Percentiles rank a stretch among this genome's conserved stretches.
These are phyloP conservation scores for Pseudozyma thailandica DNA, from an alignment of 1,284 basidiomycete species.

Conservation along the genomic window DNA sequence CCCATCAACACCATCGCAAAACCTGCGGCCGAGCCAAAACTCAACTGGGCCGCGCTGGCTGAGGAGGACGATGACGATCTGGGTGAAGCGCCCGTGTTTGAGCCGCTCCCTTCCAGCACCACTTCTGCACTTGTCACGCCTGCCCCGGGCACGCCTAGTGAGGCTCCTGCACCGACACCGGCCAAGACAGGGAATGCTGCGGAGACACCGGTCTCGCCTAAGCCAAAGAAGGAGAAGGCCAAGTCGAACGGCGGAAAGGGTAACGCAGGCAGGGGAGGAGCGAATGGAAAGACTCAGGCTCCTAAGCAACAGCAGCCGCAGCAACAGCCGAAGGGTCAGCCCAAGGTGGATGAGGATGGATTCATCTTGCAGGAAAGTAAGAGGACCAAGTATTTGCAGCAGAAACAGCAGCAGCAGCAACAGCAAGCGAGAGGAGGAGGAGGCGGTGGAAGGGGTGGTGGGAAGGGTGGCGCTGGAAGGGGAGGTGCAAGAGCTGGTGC, in stretches of 20 bases:
- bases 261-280: conserved; percentile 4
- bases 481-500: conserved; percentile 14
- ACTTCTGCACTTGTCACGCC: conserved; percentile 36
- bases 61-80: conserved; percentile 50
- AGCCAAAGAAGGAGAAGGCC: conserved; percentile 23
- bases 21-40: conserved; percentile 25
- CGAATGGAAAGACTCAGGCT: conserved; percentile 5
- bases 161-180: neutral
- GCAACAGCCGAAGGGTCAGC: conserved; percentile 36
- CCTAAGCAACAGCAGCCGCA: conserved; percentile 7
- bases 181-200: neutral
- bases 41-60: conserved; percentile 48
- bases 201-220: conserved; percentile 16
- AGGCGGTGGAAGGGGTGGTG: neutral
- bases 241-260: conserved; percentile 19
- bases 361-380: conserved; percentile 52
- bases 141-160: conserved; percentile 18
- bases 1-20: conserved; percentile 26
- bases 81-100: conserved; percentile 43
- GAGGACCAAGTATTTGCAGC: conserved; percentile 40
- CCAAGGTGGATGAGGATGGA: conserved; percentile 50
- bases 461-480: conserved; percentile 20
- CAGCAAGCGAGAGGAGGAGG: conserved; percentile 2
- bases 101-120: conserved; percentile 29
- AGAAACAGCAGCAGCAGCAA: conserved; percentile 38